Evolutionary conservation across 768 basidiomycete genomes (phyloP).

Genomic region (Pleurotus citrinopileatus): DNA sequence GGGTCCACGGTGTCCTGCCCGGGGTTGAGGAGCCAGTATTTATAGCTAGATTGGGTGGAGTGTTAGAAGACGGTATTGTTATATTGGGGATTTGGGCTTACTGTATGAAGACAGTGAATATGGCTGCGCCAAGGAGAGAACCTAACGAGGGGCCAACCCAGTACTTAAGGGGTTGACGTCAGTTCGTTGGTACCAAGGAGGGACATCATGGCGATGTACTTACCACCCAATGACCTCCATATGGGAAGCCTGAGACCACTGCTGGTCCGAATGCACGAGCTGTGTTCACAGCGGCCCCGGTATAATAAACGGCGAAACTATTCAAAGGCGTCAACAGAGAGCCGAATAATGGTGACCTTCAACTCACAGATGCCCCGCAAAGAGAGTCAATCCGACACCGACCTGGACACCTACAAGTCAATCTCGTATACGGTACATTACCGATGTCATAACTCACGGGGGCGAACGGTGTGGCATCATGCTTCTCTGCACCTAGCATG

Average conservation of each 20-base stretch:
- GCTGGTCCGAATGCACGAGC: conserved; percentile 71
- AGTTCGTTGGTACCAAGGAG: background rate
- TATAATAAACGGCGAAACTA: conserved; percentile 61
- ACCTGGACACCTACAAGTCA: conserved; percentile 26
- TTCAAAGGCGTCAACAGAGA: background rate
- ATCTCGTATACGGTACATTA: background rate
- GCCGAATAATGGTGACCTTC: background rate
- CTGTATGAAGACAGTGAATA: conserved; percentile 59
- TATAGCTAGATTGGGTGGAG: conserved; percentile 28
- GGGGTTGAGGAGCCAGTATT: conserved; percentile 54
- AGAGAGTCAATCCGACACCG: conserved; percentile 66
- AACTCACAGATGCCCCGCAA: conserved; percentile 57
- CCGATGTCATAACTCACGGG: conserved; percentile 37
- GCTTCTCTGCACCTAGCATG: conserved; percentile 73
- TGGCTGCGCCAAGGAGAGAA: conserved; percentile 50
- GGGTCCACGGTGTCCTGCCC: conserved; percentile 37
- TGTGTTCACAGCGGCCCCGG: conserved; percentile 66
- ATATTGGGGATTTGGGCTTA: conserved; percentile 15
- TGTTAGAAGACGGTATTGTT: background rate
- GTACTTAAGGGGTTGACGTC: conserved; percentile 36
- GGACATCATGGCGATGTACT: conserved; percentile 14
- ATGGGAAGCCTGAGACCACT: conserved; percentile 59
- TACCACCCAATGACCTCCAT: conserved; percentile 59
- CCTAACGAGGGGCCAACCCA: conserved; percentile 74
- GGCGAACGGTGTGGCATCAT: conserved; percentile 60